Base-by-base conservation (phyloP, 2,329 filamentous ascomycete species). In the Diaporthe amygdali region DNA sequence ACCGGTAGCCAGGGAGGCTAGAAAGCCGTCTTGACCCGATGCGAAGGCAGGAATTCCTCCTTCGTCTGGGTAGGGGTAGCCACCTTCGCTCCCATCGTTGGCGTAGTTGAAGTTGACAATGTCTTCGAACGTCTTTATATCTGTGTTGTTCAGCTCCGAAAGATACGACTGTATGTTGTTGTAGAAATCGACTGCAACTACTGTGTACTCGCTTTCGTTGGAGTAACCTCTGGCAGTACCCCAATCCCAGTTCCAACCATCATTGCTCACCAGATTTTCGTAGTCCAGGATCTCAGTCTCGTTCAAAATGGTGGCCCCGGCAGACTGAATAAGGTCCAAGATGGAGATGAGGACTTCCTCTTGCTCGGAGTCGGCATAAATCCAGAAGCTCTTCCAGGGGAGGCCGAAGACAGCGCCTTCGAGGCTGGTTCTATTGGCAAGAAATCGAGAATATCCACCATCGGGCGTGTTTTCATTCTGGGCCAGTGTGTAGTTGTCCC, bases 201-300 rank as follows among this genome's bases (percentile, higher is more conserved):
- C 89, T 0, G 90, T 93, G 80, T 91, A 94, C 78, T 94, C 92
- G 17, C 90, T 93, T 80, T 94, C 89, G 72, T 94, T 93, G n/a
- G 90, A 82, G 75, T 83, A 90, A 2, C 91, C 90, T 5, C 91
- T 87, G 1, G 83, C 86, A 7, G 82, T 85, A 17, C 92, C 91
- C 73, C 89, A 92, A 76, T 93, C 91, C 87, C 93, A 95, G 79
- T 94, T 85, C 92, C 92, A 95, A n/a, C 91, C 91, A 61, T 87
- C 79, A 0, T 89, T 91, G 39, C 87, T 88, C 15, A 94, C 86
- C 30, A 93, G 88, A 0, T 82, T 88, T 76, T 90, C 79, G 75
- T 89, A 87, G 77, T 89, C 83, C 27, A 89, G 89, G 2, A 95
- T 85, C 77, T 95, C 92, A 0, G 91, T 93, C 32, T 86, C 86